Evolutionary conservation across 2,329 filamentous ascomycete genomes (phyloP).

Genomic region (Botrytis fabae): DNA sequence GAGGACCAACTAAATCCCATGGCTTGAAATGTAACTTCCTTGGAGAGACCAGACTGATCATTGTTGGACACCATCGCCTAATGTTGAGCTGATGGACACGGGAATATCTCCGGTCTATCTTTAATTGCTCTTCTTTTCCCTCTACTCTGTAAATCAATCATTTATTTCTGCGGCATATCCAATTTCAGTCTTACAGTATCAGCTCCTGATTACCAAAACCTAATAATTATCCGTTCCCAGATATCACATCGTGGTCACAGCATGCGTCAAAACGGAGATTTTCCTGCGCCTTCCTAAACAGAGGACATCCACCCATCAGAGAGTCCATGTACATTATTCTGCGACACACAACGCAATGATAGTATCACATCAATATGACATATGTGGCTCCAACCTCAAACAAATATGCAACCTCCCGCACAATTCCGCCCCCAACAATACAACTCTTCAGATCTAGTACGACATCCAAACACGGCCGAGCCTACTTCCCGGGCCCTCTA

Average conservation of each 20-base stretch:
- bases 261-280: conserved; percentile 19
- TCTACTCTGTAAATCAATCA: background rate
- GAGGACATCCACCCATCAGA: conserved; percentile 1
- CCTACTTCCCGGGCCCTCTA: conserved; percentile 7
- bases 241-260: conserved; percentile 18
- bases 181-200: background rate
- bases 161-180: background rate
- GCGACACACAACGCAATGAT: background rate
- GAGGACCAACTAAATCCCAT: conserved; percentile 7
- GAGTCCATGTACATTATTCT: conserved; percentile 1
- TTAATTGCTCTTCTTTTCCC: background rate
- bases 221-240: conserved; percentile 13
- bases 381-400: conserved; percentile 15
- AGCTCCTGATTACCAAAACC: background rate
- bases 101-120: background rate
- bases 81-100: background rate
- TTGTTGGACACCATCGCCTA: background rate
- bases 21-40: conserved; percentile 14
- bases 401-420: conserved; percentile 17
- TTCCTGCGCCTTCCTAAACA: background rate
- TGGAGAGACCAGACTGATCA: background rate
- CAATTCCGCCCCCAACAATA: conserved; percentile 21
- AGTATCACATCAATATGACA: conserved; percentile 18
- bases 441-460: conserved; percentile 14
- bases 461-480: conserved; percentile 8